Conservation (phyloP, 2,329 filamentous ascomycete species). For the Ascochyta clinopodiicola region DNA sequence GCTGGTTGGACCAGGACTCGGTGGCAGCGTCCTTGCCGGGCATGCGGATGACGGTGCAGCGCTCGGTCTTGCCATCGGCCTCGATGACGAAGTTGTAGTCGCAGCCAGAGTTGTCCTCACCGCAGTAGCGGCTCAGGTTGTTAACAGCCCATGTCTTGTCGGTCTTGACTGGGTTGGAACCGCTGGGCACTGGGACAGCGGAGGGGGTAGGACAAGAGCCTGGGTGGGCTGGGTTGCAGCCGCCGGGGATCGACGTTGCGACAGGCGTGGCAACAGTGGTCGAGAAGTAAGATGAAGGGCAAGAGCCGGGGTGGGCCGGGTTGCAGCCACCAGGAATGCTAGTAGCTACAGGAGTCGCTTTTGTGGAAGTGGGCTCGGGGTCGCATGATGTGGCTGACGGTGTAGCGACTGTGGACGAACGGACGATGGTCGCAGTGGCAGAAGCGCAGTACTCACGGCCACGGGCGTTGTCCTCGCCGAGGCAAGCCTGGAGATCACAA, state of each 20-base stretch:
- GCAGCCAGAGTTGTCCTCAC: conserved; percentile 21
- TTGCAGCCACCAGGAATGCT: conserved; percentile 9
- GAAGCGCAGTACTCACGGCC: conserved; percentile 19
- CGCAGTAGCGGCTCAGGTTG: conserved; percentile 21
- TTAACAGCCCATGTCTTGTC: conserved; percentile 23
- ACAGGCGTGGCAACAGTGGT: conserved; percentile 8
- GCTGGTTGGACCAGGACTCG: conserved; percentile 23
- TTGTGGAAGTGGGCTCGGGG: too few species aligned
- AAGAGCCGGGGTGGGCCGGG: conserved; percentile 12
- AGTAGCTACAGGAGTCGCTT: too few species aligned
- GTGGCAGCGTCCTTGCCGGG: conserved; percentile 21
- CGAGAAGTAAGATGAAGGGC: conserved; percentile 10
- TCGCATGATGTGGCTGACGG: background rate
- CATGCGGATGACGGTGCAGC: conserved; percentile 23
- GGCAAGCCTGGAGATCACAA: conserved; percentile 15
- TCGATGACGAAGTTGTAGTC: conserved; percentile 26
- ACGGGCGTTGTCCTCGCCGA: conserved; percentile 18
- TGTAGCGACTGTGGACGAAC: background rate
- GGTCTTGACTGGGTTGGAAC: conserved; percentile 14
- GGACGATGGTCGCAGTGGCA: conserved; percentile 14
- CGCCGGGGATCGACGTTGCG: conserved; percentile 3
- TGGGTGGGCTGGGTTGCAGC: conserved; percentile 14
- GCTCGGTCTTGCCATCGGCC: conserved; percentile 19
- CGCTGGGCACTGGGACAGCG: background rate
- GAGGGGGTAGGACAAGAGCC: background rate